These are phyloP conservation scores for Syzygium grande DNA, from an alignment of 345 rosid genomes.

Conservation along the genomic window DNA sequence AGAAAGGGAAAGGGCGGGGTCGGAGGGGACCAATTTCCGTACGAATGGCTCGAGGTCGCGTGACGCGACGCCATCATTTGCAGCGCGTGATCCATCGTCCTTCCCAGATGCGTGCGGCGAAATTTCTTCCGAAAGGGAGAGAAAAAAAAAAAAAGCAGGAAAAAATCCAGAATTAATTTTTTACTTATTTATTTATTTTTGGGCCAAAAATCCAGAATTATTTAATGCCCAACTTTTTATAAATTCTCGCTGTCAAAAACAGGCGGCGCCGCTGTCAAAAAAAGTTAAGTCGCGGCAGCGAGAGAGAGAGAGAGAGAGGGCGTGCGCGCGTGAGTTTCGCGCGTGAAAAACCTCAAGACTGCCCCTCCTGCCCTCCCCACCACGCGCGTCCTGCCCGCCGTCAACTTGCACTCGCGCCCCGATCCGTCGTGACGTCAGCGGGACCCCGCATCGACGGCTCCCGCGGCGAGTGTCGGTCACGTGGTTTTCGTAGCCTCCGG, in stretches of 20 bases:
- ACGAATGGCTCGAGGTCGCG: background rate
- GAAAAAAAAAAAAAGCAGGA: background rate
- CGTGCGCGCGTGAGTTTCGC: background rate
- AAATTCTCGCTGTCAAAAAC: background rate
- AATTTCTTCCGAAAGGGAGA: background rate
- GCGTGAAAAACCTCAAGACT: background rate
- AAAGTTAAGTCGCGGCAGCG: background rate
- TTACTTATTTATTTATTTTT: too few species aligned
- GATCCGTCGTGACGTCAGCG: background rate
- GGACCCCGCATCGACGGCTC: background rate
- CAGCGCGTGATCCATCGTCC: background rate
- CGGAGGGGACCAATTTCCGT: background rate
- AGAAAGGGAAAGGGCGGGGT: too few species aligned
- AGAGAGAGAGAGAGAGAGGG: background rate
- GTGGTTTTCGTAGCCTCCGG: background rate
- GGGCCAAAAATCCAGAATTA: background rate
- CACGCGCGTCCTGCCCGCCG: background rate
- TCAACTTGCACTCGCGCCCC: background rate
- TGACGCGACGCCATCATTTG: background rate
- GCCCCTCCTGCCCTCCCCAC: too few species aligned
- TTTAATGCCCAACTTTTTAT: background rate
- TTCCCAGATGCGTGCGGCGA: background rate
- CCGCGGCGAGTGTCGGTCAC: background rate
- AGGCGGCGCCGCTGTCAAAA: conserved; percentile 9
- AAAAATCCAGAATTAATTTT: background rate